Base-by-base conservation (phyloP, 1,139 yeast species). In the Candida sp. region DNA sequence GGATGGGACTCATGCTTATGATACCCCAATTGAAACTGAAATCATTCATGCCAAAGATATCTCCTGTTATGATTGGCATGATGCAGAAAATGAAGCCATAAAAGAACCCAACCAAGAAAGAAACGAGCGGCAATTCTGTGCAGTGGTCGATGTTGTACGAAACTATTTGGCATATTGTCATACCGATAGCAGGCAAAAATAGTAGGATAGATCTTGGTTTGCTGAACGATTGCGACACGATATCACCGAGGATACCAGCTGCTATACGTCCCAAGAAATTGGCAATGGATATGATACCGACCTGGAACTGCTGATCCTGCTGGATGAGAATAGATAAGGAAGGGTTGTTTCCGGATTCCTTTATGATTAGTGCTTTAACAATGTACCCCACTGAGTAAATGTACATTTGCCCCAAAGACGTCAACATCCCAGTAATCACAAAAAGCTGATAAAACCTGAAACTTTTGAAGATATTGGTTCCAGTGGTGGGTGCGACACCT, bases 311-410 rank as follows among this genome's bases (percentile, higher is more conserved):
- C 60, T 84, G 88, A 47, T 78, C 75, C 37, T 67, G 66, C 58
- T 81, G 85, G 31, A 77, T 70, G 3, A 69, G 49, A 2, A 66
- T 63, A 5, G 73, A 75, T 51, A 38, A 58, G 42, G 34, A 23
- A 27, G 35, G 7, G 12, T 40, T 26, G 3, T 27, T 30, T 7
- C 44, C 35, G 1, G 34, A 32, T 7, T 48, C 35, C 9, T 65
- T 61, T 22, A 71, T 72, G 22, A 77, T 65, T 32, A 83, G 68
- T 0, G 88, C 84, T 55, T 77, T 79, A 8, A 81, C 84, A 68
- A 84, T 81, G 59, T 80, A 82, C 1, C 88, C 88, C 22, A 82
- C 83, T 0, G 86, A 81, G 58, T 83, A 84, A 26, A 84, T 84
- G 62, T 81, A 84, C 84, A 83, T 79, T 61, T 83, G 88, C 7